phyloP scores from a whole-genome alignment of 768 basidiomycete genomes.

The Kwoniella mangroviensis region DNA sequence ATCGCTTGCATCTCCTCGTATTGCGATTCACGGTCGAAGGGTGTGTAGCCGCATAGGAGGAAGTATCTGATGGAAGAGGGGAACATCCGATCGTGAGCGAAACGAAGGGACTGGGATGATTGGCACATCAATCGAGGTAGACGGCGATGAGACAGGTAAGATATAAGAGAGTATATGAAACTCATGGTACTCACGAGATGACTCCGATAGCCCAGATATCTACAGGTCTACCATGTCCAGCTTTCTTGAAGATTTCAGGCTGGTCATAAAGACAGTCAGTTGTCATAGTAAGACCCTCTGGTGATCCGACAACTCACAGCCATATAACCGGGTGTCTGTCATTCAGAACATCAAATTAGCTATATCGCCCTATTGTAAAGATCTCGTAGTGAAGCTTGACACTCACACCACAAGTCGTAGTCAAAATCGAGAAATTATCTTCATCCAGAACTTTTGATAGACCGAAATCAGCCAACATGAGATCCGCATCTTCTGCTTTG shows the following conservation, averaged over 20 bases:
- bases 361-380: constrained; percentile 3
- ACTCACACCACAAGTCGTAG: constrained; percentile 88
- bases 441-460: constrained; percentile 79
- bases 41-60: constrained; percentile 86
- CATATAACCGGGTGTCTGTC: constrained; percentile 55
- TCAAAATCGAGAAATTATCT: constrained; percentile 81
- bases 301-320: constrained; percentile 32
- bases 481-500: constrained; percentile 83
- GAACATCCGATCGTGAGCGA: constrained; percentile 12
- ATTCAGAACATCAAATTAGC: neutral
- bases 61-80: constrained; percentile 66
- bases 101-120: too few species aligned
- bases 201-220: constrained; percentile 99
- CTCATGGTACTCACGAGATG: constrained; percentile 65
- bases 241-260: constrained; percentile 95
- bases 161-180: too few species aligned
- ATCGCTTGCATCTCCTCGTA: constrained; percentile 92
- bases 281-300: neutral
- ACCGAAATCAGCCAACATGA: constrained; percentile 98
- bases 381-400: neutral
- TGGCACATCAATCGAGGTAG: too few species aligned
- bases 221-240: constrained; percentile 91
- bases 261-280: constrained; percentile 61
- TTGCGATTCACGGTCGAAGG: constrained; percentile 86
- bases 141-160: too few species aligned